Percentiles rank a stretch among this genome's conserved stretches.
phyloP scores from a whole-genome alignment of 2,329 filamentous ascomycete genomes.

The Aspergillus hiratsukae region DNA sequence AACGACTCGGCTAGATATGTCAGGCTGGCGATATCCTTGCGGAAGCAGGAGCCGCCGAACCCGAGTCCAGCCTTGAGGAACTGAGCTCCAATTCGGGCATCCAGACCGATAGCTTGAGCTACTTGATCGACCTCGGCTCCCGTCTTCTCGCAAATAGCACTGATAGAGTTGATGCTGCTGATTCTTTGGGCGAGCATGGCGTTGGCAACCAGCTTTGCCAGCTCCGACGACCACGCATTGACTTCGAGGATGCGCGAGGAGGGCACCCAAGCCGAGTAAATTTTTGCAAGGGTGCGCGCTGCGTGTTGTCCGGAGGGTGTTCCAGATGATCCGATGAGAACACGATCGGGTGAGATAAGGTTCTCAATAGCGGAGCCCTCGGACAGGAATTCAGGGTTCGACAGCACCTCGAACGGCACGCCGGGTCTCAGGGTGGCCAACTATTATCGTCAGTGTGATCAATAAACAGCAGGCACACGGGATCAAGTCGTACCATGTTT shows the following conservation, averaged over 20 bases:
- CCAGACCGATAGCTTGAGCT: slow-evolving; percentile 61
- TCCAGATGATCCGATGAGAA: slow-evolving; percentile 67
- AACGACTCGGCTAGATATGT: slow-evolving; percentile 69
- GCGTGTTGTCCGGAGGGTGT: slow-evolving; percentile 59
- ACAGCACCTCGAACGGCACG: slow-evolving; percentile 68
- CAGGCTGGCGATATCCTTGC: slow-evolving; percentile 72
- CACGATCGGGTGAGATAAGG: slow-evolving; percentile 65
- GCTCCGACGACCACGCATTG: slow-evolving; percentile 72
- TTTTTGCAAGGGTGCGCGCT: slow-evolving; percentile 57
- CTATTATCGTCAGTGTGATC: slow-evolving; percentile 11
- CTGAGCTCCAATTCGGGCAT: slow-evolving; percentile 66
- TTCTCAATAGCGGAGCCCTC: slow-evolving; percentile 72
- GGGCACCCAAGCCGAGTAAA: slow-evolving; percentile 71
- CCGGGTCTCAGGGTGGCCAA: slow-evolving; percentile 48
- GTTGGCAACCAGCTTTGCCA: slow-evolving; percentile 75
- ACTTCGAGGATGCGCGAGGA: slow-evolving; percentile 63
- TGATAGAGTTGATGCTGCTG: slow-evolving; percentile 75
- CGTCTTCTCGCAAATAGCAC: slow-evolving; percentile 72
- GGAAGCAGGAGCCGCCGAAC: slow-evolving; percentile 77
- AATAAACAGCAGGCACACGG: neutral
- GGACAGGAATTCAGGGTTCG: slow-evolving; percentile 76
- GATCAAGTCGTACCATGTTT: slow-evolving; percentile 53
- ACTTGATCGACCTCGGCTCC: slow-evolving; percentile 74
- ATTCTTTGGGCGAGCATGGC: slow-evolving; percentile 77
- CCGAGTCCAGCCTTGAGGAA: slow-evolving; percentile 72